phyloP scores from a whole-genome alignment of 352 stramenopile genomes.

The Pythium guiyangense region DNA sequence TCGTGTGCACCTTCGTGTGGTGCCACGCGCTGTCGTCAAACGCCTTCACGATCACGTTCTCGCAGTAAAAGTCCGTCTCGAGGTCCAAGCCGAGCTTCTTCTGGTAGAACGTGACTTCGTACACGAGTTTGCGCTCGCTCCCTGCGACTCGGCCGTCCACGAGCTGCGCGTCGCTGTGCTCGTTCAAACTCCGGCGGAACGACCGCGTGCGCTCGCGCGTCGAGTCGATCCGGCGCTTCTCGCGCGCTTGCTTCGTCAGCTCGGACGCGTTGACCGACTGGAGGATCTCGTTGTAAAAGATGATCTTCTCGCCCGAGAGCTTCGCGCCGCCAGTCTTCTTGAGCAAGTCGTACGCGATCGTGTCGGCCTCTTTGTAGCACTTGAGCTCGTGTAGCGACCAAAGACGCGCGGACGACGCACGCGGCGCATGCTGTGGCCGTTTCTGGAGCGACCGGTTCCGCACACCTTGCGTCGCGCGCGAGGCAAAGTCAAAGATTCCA shows the following conservation, averaged over 20 bases:
- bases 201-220: conserved; percentile 63
- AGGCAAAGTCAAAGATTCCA: conserved; percentile 89
- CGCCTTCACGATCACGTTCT: conserved; percentile 82
- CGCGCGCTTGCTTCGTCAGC: conserved; percentile 70
- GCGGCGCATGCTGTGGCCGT: conserved; percentile 71
- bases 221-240: conserved; percentile 56
- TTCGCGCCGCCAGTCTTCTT: conserved; percentile 65
- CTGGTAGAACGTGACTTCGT: conserved; percentile 78
- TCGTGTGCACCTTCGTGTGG: conserved; percentile 59
- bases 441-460: conserved; percentile 78
- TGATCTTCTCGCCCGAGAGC: conserved; percentile 79
- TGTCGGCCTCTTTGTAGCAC: conserved; percentile 86
- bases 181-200: conserved; percentile 59
- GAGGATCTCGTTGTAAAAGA: conserved; percentile 86
- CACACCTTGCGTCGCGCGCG: conserved; percentile 79
- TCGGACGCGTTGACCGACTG: conserved; percentile 70
- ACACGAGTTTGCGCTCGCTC: conserved; percentile 55
- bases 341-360: conserved; percentile 81
- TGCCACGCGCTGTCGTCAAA: conserved; percentile 47
- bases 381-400: conserved; percentile 86
- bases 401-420: conserved; percentile 82
- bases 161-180: conserved; percentile 41
- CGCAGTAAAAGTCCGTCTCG: conserved; percentile 88
- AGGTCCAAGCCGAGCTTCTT: conserved; percentile 83
- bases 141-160: conserved; percentile 16